Percentiles rank a stretch among this genome's conserved stretches.
phyloP scores from a whole-genome alignment of 768 basidiomycete species.

The Suillus occidentalis region DNA sequence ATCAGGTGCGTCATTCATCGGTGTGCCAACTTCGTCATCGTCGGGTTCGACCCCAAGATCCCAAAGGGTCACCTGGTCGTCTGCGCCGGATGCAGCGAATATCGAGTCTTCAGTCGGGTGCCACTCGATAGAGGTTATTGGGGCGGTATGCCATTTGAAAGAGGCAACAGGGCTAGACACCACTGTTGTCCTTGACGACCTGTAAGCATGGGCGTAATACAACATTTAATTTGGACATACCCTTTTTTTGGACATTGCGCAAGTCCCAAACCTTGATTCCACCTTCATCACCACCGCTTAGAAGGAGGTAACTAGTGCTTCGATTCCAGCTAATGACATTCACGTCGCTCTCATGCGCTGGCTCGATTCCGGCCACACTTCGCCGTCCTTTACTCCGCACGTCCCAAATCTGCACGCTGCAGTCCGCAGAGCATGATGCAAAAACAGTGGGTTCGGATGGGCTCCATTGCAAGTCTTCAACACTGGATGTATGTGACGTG shows the following conservation, averaged over 20 bases:
- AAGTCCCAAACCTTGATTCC: slow-evolving; percentile 98
- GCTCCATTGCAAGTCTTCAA: slow-evolving; percentile 98
- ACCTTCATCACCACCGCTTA: slow-evolving; percentile 96
- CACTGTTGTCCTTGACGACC: slow-evolving; percentile 39
- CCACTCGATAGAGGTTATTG: slow-evolving; percentile 98
- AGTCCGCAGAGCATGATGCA: slow-evolving; percentile 93
- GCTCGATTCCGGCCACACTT: slow-evolving; percentile 78
- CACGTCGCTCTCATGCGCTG: slow-evolving; percentile 90
- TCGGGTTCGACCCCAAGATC: slow-evolving; percentile 97
- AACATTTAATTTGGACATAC: slow-evolving; percentile 42
- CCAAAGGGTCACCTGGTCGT: slow-evolving; percentile 96
- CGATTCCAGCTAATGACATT: slow-evolving; percentile 99
- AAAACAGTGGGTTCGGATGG: slow-evolving; percentile 93
- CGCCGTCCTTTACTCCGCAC: slow-evolving; percentile 85
- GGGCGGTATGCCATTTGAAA: slow-evolving; percentile 88
- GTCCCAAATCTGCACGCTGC: slow-evolving; percentile 92
- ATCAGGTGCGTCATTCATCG: slow-evolving; percentile 49
- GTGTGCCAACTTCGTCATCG: slow-evolving; percentile 76
- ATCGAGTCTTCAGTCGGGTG: slow-evolving; percentile 95
- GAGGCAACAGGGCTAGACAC: slow-evolving; percentile 76
- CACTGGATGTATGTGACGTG: slow-evolving; percentile 83
- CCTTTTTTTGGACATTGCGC: slow-evolving; percentile 81
- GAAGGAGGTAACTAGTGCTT: slow-evolving; percentile 74
- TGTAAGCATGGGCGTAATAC: slow-evolving; percentile 5
- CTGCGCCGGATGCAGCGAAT: slow-evolving; percentile 91